Evolutionary conservation across 1,139 yeast species (phyloP).

Genomic region (Geotrichum macrosporum): DNA sequence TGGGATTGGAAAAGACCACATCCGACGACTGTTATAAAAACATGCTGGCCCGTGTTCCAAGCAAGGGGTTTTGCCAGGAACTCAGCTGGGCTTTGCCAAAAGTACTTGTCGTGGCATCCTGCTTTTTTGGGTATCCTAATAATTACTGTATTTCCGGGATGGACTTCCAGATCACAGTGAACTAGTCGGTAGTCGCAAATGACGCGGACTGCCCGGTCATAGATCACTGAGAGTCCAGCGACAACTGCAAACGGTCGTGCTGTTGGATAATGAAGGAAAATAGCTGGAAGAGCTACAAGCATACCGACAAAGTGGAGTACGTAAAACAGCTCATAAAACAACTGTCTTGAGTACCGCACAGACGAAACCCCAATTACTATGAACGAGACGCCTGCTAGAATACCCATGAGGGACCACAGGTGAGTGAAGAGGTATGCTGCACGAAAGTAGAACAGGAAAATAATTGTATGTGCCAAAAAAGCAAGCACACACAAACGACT

Average conservation of each 20-base stretch:
- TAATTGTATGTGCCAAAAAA: conserved; percentile 24
- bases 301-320: conserved; percentile 28
- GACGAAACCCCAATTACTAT: conserved; percentile 28
- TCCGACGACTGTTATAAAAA: conserved; percentile 28
- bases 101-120: background rate
- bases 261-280: conserved; percentile 29
- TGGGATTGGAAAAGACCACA: conserved; percentile 28
- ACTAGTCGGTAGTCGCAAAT: conserved; percentile 27
- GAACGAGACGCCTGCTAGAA: conserved; percentile 28
- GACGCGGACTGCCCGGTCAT: conserved; percentile 28
- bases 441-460: conserved; percentile 28
- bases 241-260: conserved; percentile 28
- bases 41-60: conserved; percentile 33
- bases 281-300: conserved; percentile 28
- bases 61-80: conserved; percentile 21
- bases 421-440: conserved; percentile 26
- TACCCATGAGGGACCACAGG: conserved; percentile 27
- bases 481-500: conserved; percentile 28
- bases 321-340: conserved; percentile 29
- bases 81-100: background rate
- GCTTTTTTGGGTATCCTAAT: conserved; percentile 25
- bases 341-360: conserved; percentile 19
- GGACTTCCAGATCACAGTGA: conserved; percentile 23
- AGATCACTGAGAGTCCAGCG: conserved; percentile 28
- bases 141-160: conserved; percentile 30